Evolutionary conservation across 257 asterid genomes (phyloP).

Genomic region (Avicennia marina): DNA sequence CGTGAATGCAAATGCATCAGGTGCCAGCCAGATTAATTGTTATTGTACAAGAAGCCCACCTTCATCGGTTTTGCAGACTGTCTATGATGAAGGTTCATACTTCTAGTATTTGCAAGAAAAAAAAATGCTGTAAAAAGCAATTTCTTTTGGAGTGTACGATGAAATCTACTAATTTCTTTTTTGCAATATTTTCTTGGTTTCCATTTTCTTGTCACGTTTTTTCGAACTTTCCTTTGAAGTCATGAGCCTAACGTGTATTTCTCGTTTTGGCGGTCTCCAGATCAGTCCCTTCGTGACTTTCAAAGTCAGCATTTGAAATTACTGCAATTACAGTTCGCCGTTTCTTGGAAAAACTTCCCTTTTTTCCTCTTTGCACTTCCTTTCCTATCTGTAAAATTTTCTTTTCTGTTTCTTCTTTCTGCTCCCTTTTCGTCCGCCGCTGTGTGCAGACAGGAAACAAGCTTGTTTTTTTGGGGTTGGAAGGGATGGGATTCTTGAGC

Average conservation of each 20-base stretch:
- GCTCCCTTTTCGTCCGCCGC: no score
- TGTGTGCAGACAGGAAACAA: no score
- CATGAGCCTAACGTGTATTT: not conserved
- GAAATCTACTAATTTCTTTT: not conserved
- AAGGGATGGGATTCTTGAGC: conserved; percentile 63
- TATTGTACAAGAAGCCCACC: no score
- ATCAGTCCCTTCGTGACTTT: conserved; percentile 21
- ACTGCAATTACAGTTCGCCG: conserved; percentile 2
- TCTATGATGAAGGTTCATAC: no score
- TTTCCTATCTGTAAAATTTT: conserved; percentile 3
- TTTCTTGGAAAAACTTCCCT: not conserved
- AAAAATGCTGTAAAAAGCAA: not conserved
- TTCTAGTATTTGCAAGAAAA: no score
- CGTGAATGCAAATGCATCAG: no score
- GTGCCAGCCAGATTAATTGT: no score
- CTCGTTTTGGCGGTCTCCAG: conserved; percentile 37
- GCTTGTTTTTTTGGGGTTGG: not conserved
- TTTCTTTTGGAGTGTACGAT: conserved; percentile 14
- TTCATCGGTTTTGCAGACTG: not conserved
- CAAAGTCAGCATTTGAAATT: conserved; percentile 16
- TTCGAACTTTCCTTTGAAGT: no score
- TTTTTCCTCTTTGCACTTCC: not conserved
- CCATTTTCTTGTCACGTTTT: no score
- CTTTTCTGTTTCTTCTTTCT: not conserved
- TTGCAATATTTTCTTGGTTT: not conserved